Conservation (phyloP, 179 eudicot genomes). For the Patellifolia procumbens region DNA sequence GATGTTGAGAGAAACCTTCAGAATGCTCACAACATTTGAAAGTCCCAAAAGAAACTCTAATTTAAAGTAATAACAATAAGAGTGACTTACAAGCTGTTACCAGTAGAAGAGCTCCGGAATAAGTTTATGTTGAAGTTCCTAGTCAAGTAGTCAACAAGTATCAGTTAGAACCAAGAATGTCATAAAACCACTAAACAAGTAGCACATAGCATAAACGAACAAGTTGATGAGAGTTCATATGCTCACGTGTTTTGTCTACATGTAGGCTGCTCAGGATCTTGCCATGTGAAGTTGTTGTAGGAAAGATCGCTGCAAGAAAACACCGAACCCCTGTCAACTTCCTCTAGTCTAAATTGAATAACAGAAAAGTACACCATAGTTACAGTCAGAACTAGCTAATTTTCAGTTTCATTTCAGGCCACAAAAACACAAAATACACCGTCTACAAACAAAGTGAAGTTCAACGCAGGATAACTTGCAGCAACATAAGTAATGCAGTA, state of each 20-base stretch:
- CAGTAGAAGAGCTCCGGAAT: slow-evolving; percentile 58
- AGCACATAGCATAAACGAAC: not conserved
- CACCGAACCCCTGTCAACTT: slow-evolving; percentile 20
- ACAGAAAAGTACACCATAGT: not conserved
- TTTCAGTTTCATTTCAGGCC: not conserved
- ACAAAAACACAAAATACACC: not conserved
- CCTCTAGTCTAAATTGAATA: not conserved
- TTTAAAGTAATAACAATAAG: not conserved
- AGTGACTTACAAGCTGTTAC: slow-evolving; percentile 45
- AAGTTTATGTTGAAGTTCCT: slow-evolving; percentile 69
- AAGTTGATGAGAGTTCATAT: slow-evolving; percentile 9
- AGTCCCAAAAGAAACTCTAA: not conserved
- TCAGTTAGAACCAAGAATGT: slow-evolving; percentile 16
- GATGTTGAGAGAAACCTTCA: slow-evolving; percentile 2
- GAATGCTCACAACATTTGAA: slow-evolving; percentile 7
- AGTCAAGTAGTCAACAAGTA: not conserved
- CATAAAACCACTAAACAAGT: slow-evolving; percentile 3
- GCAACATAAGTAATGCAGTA: not conserved
- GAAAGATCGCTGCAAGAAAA: slow-evolving; percentile 66
- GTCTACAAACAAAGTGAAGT: not conserved
- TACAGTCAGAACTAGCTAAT: slow-evolving; percentile 6
- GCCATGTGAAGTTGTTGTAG: slow-evolving; percentile 72
- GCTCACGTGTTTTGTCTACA: slow-evolving; percentile 36
- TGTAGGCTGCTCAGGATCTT: slow-evolving; percentile 37
- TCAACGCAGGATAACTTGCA: not conserved